Base-by-base conservation (phyloP, 495 filamentous ascomycete species). In the Aspergillus ostianus region DNA sequence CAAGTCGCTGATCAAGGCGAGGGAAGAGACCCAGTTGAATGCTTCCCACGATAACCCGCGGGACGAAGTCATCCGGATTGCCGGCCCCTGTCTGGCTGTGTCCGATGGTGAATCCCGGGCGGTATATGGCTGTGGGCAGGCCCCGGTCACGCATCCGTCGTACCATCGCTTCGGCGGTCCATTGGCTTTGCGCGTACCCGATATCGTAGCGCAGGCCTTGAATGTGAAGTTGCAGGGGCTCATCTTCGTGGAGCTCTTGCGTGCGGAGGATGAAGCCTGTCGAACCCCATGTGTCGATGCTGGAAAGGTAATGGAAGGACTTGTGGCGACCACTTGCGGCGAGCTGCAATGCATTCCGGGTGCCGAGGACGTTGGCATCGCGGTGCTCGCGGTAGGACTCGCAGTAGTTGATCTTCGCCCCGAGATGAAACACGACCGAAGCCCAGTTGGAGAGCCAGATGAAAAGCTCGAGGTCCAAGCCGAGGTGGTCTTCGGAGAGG, bases 11-110 rank as follows among this genome's bases (percentile, higher is more conserved):
- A 0, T 47, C 9, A 6, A 64, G 47, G 13, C 50, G 41, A 2
- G 70, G 70, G 7, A 45, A 72, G 0, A 18, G n/a, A 4, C 65
- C 60, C 12, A 58, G 10, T 21, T 64, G 58, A 17, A 68, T 63
- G 51, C 61, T 64, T 0, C 46, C 58, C 6, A 62, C 32, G 6
- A 72, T 54, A 18, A 72, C 26, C 3, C 70, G 67, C 51, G 46
- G 48, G 12, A 67, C 54, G 52, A 70, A 65, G 53, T 72, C 70
- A n/a, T 70, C 62, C 8, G 67, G 58, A 18, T 68, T 72, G 20
- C 60, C 53, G 0, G 19, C 47, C 7, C 64, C 69, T 6, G 61
- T 64, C 5, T 23, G 12, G 29, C 53, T 57, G 30, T 70, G 49
- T 2, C 65, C 70, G 8, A 65, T 48, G 6, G 70, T 51, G 46